Percentiles rank a stretch among this genome's conserved stretches.
phyloP scores from a whole-genome alignment of 1,284 basidiomycete genomes.

The Salmacisia buchloeana region DNA sequence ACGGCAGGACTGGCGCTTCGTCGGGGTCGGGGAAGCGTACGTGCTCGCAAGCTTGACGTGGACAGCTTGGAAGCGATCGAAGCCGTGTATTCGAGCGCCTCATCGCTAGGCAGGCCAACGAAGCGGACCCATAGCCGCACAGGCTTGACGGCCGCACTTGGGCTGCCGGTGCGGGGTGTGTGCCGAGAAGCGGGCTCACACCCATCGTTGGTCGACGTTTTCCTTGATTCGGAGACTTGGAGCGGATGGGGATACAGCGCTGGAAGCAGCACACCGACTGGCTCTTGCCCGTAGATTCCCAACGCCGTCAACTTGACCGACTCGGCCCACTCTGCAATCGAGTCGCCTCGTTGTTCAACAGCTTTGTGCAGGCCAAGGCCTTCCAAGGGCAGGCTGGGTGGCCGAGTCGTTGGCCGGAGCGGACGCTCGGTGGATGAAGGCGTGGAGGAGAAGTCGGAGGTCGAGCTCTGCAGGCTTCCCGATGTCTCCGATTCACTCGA shows the following conservation, averaged over 20 bases:
- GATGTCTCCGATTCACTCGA: not conserved
- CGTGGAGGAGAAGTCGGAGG: not conserved
- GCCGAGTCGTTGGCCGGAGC: not conserved
- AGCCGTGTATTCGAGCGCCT: not conserved
- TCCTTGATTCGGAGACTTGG: too few relatives aligned
- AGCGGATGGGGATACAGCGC: too few relatives aligned
- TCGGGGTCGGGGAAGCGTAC: too few relatives aligned
- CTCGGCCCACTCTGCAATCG: not conserved
- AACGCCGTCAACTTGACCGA: not conserved
- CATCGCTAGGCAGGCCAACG: not conserved
- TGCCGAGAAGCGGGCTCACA: not conserved
- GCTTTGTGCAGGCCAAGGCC: too few relatives aligned
- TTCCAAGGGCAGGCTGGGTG: not conserved
- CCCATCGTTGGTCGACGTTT: too few relatives aligned
- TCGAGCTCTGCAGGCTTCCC: not conserved
- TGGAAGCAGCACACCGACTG: too few relatives aligned
- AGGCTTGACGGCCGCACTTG: too few relatives aligned
- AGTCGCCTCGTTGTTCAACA: not conserved
- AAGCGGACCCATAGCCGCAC: not conserved
- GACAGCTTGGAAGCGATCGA: too few relatives aligned
- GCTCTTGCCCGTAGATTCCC: too few relatives aligned
- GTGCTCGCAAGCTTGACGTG: too few relatives aligned
- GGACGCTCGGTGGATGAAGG: not conserved
- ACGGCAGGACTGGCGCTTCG: too few relatives aligned
- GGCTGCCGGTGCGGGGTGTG: not conserved